Base-by-base conservation (phyloP, 345 rosid genomes). In the Syzygium aqueum region DNA sequence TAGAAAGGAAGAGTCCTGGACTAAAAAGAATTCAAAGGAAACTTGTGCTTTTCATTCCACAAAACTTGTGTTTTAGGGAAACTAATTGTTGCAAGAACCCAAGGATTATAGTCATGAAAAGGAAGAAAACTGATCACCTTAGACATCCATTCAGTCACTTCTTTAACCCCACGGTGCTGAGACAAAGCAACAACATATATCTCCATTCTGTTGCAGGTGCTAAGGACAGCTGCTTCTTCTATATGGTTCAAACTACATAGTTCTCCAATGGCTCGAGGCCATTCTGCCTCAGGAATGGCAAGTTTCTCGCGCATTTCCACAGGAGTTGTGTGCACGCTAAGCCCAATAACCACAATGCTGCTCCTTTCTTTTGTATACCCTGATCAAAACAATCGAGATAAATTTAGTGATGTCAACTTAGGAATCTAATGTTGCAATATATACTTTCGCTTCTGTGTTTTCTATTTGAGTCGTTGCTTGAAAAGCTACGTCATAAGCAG, bases 151-250 rank as follows among this genome's bases (percentile, higher is more conserved):
- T 92, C 93, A 22, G 93, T 92, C 54, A 92, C 94, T 88, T 92
- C 94, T 78, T 91, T 93, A 65, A 91, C 94, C 27, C 94, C 94
- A 46, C 94, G 93, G 86, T 93, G 92, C 88, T 93, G 93, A 80
- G 94, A 93, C 51, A 93, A 87, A 40, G 94, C 94, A 30, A 93
- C 92, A 56, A 90, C 93, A 87, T 93, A 93, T 51, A 93, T 90
- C 89, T 93, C 94, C 93, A 93, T 93, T 82, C 94, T 87, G 89
- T 93, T 93, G 86, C 94, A 93, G 77, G 94, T 93, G 88, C 94
- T 91, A 77, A 93, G 94, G 73, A 93, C 92, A 46, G 94, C 94
- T 23, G 94, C 93, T 87, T 93, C 94, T 89, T 93, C 94, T 49
- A 93, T 93, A 78, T 93, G 94, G 87, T 93, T 93, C 88, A 93